phyloP scores from a whole-genome alignment of 2,329 filamentous ascomycete species.

The Diaporthe sp. region DNA sequence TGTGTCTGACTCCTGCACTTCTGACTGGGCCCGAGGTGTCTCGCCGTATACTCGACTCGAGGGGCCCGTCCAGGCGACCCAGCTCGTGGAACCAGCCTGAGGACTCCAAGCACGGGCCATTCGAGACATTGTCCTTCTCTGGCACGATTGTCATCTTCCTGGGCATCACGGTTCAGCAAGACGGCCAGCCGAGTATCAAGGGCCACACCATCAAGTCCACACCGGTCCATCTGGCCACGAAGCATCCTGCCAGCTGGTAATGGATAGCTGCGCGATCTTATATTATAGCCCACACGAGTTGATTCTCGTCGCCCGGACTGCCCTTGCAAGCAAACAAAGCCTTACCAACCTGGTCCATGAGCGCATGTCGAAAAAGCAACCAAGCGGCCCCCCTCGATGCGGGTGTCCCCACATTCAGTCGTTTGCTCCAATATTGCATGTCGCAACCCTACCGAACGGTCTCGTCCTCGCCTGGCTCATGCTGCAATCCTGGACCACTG shows the following conservation, averaged over 20 bases:
- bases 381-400: not conserved
- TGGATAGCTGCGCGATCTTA: not conserved
- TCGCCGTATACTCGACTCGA: constrained; percentile 14
- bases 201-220: not conserved
- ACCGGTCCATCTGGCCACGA: not conserved
- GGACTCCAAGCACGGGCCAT: not conserved
- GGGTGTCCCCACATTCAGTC: not conserved
- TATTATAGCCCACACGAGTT: not conserved
- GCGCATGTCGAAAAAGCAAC: constrained; percentile 20
- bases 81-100: not conserved
- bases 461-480: not conserved
- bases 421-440: not conserved
- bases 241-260: not conserved
- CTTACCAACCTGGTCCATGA: not conserved
- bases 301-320: not conserved
- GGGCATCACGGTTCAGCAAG: not conserved
- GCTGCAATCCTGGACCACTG: not conserved
- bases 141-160: not conserved
- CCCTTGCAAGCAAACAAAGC: not conserved
- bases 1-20: constrained; percentile 29
- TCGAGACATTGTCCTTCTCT: not conserved
- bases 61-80: constrained; percentile 5
- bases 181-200: not conserved
- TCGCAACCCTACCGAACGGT: not conserved
- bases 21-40: constrained; percentile 34